These are phyloP conservation scores for Colletotrichum sublineola DNA, from an alignment of 2,329 filamentous ascomycete species.

Conservation along the genomic window DNA sequence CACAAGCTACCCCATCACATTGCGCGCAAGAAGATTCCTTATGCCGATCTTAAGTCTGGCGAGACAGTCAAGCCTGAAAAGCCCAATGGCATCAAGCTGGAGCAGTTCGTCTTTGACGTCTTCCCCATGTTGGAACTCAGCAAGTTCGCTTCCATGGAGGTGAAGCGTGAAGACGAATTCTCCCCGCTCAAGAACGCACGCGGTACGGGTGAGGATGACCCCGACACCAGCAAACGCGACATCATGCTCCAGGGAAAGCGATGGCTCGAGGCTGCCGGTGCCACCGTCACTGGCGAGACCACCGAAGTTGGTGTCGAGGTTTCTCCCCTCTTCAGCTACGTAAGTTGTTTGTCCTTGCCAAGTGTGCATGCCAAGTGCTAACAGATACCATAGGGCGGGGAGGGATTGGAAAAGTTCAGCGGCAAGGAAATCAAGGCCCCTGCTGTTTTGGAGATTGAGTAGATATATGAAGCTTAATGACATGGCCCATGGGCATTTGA, in stretches of 20 bases:
- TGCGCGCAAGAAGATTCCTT: slow-evolving; percentile 98
- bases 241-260: slow-evolving; percentile 91
- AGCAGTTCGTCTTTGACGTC: slow-evolving; percentile 99
- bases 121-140: slow-evolving; percentile 89
- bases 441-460: slow-evolving; percentile 64
- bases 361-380: slow-evolving; percentile 36
- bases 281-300: slow-evolving; percentile 75
- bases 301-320: slow-evolving; percentile 83
- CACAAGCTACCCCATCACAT: slow-evolving; percentile 94
- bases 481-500: slow-evolving; percentile 26
- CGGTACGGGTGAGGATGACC: slow-evolving; percentile 91
- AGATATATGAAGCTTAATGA: slow-evolving; percentile 40
- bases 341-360: slow-evolving; percentile 66
- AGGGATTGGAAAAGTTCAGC: slow-evolving; percentile 70
- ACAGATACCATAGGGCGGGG: slow-evolving; percentile 64
- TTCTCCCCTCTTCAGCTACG: slow-evolving; percentile 94
- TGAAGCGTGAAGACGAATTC: slow-evolving; percentile 97
- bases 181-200: slow-evolving; percentile 93
- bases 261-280: slow-evolving; percentile 87
- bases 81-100: slow-evolving; percentile 98
- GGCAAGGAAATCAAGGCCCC: slow-evolving; percentile 67
- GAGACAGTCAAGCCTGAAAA: slow-evolving; percentile 90
- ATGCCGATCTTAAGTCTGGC: slow-evolving; percentile 80
- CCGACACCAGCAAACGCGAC: slow-evolving; percentile 90
- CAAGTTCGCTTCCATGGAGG: slow-evolving; percentile 96